Conservation (phyloP, 331 rosid species). For the Saraca asoca region DNA sequence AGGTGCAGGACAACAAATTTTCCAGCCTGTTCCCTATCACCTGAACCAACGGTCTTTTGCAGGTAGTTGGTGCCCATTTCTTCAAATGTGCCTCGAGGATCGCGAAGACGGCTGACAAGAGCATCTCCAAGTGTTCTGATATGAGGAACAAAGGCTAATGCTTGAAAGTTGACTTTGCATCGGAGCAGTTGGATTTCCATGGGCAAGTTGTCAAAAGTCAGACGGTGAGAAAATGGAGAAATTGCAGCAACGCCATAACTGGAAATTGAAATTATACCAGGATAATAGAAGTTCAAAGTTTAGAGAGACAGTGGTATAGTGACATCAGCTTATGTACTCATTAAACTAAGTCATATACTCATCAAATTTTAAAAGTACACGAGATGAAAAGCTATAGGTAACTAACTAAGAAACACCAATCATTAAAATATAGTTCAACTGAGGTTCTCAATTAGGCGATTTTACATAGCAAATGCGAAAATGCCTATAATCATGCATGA, state of each 20-base stretch:
- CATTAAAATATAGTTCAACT: background rate
- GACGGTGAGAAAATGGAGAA: slow-evolving; percentile 89
- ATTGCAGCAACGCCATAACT: slow-evolving; percentile 92
- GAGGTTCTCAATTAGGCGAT: too few species aligned
- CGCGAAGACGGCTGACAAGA: slow-evolving; percentile 68
- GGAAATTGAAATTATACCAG: slow-evolving; percentile 26
- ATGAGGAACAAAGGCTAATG: slow-evolving; percentile 79
- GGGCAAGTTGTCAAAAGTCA: slow-evolving; percentile 81
- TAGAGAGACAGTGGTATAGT: background rate
- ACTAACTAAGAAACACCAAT: background rate
- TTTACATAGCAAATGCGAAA: too few species aligned
- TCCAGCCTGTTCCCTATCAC: slow-evolving; percentile 44
- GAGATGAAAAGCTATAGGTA: background rate
- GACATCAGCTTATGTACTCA: slow-evolving; percentile 9
- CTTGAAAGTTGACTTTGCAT: slow-evolving; percentile 86
- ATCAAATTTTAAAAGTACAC: background rate
- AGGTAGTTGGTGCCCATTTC: slow-evolving; percentile 5
- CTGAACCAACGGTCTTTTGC: slow-evolving; percentile 47
- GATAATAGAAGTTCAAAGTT: slow-evolving; percentile 21
- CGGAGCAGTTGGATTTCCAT: slow-evolving; percentile 79
- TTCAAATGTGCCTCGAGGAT: slow-evolving; percentile 38
- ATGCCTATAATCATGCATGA: too few species aligned
- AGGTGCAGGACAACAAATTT: slow-evolving; percentile 85
- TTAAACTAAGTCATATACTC: background rate
- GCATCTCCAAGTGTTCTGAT: slow-evolving; percentile 81